Evolutionary conservation across 495 filamentous ascomycete species (phyloP).

Genomic region (Penicillium daleae): DNA sequence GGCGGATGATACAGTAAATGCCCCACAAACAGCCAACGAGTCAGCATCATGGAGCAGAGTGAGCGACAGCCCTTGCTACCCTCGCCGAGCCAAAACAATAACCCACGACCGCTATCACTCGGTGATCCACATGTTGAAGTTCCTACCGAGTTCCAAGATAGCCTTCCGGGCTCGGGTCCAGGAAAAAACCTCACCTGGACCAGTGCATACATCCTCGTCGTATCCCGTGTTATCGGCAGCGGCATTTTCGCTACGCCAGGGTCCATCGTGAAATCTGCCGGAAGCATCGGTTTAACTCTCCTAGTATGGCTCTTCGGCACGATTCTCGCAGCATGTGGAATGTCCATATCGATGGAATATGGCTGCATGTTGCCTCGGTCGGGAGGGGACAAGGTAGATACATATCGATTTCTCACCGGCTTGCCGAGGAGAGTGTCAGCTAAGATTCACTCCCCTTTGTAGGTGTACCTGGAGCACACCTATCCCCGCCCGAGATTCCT

Average conservation of each 20-base stretch:
- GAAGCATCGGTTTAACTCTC: constrained; percentile 68
- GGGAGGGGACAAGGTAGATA: constrained; percentile 64
- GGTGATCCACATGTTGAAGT: constrained; percentile 3
- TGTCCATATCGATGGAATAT: constrained; percentile 67
- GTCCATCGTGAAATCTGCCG: constrained; percentile 65
- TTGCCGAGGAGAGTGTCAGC: not conserved
- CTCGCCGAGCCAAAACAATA: constrained; percentile 12
- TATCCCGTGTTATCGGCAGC: constrained; percentile 74
- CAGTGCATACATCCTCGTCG: constrained; percentile 73
- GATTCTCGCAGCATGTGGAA: constrained; percentile 59
- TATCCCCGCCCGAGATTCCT: constrained; percentile 72
- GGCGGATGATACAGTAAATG: not conserved
- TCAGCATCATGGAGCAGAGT: constrained; percentile 21
- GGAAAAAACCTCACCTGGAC: constrained; percentile 58
- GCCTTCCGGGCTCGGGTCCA: constrained; percentile 19
- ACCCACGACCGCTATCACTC: constrained; percentile 5
- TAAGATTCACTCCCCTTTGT: constrained; percentile 8
- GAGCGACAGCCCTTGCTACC: constrained; percentile 38
- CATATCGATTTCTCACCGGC: not conserved
- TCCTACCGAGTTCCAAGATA: constrained; percentile 9
- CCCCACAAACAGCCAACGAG: not conserved
- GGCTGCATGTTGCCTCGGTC: constrained; percentile 74
- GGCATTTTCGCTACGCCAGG: constrained; percentile 79
- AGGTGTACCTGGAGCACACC: constrained; percentile 75
- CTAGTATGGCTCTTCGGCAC: constrained; percentile 68